Evolutionary conservation across 2,329 filamentous ascomycete species (phyloP).

Genomic region (Mycosphaerella sp.): DNA sequence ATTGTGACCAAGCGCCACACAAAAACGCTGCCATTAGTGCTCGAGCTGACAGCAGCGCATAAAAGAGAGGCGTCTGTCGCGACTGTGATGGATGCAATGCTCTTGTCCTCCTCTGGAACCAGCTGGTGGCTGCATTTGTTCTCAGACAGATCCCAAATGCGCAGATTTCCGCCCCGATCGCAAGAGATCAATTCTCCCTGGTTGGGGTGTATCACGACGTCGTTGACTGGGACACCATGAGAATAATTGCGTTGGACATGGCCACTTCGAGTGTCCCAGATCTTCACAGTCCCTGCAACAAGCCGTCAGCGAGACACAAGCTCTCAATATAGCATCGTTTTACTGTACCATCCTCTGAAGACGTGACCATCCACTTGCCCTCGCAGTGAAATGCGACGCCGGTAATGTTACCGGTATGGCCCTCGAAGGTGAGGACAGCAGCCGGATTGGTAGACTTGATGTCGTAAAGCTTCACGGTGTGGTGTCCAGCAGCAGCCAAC

Average conservation of each 20-base stretch:
- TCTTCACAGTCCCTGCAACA: conserved; percentile 65
- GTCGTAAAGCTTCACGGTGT: conserved; percentile 95
- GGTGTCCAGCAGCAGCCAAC: conserved; percentile 72
- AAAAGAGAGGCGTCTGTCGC: conserved; percentile 89
- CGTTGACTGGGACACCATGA: conserved; percentile 84
- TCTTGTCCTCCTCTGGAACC: conserved; percentile 91
- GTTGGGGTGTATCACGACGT: conserved; percentile 99
- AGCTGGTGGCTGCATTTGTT: conserved; percentile 96
- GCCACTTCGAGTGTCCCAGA: conserved; percentile 86
- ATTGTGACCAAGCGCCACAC: conserved; percentile 90
- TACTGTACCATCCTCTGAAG: conserved; percentile 71
- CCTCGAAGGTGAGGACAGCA: conserved; percentile 86
- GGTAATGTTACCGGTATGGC: conserved; percentile 92
- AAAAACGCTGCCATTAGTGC: conserved; percentile 83
- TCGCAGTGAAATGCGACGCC: conserved; percentile 98
- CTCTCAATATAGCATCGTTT: not conserved
- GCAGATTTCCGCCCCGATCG: conserved; percentile 83
- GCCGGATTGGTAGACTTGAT: conserved; percentile 98
- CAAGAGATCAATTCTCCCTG: conserved; percentile 97
- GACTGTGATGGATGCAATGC: conserved; percentile 89
- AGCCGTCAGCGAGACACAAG: conserved; percentile 4
- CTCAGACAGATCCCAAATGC: conserved; percentile 94
- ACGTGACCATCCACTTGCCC: conserved; percentile 99
- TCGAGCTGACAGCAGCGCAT: conserved; percentile 74
- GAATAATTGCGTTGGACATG: conserved; percentile 87